A percentile compares a stretch with the other conserved stretches of the same genome.
Evolutionary conservation across 768 basidiomycete species (phyloP).

Genomic region (Baorangia bicolor): DNA sequence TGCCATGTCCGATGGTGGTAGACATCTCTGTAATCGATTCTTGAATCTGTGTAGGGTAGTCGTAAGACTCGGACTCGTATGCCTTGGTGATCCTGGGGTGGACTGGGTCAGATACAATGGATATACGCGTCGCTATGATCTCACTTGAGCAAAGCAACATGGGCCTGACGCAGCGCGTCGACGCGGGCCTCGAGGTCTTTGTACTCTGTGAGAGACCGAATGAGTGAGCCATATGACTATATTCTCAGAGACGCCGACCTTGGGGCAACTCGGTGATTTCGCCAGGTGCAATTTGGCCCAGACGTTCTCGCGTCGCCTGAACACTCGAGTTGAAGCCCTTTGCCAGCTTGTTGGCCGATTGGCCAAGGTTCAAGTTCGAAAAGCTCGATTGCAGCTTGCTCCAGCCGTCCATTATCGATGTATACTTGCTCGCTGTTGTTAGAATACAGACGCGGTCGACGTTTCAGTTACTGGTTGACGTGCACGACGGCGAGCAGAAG

Average conservation of each 20-base stretch:
- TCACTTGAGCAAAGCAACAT: conserved; percentile 75
- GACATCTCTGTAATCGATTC: conserved; percentile 76
- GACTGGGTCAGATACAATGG: background rate
- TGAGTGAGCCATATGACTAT: background rate
- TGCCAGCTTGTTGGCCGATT: conserved; percentile 71
- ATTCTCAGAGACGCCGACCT: conserved; percentile 44
- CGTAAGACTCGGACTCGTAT: conserved; percentile 84
- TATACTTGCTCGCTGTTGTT: background rate
- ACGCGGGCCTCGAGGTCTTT: conserved; percentile 93
- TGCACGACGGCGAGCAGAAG: background rate
- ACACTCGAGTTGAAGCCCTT: conserved; percentile 82
- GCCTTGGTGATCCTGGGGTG: conserved; percentile 73
- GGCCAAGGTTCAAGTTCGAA: conserved; percentile 64
- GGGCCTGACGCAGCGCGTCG: conserved; percentile 83
- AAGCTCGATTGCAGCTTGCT: conserved; percentile 64
- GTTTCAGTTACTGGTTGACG: conserved; percentile 8
- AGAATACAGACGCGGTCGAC: background rate
- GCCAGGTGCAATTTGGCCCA: conserved; percentile 87
- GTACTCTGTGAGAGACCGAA: conserved; percentile 64
- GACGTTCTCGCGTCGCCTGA: conserved; percentile 82
- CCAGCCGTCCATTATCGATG: conserved; percentile 52
- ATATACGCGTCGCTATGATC: conserved; percentile 20
- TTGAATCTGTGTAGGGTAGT: conserved; percentile 88
- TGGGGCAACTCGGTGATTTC: conserved; percentile 95
- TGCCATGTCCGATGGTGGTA: conserved; percentile 65